phyloP scores from a whole-genome alignment of 495 filamentous ascomycete genomes.

The Trichoderma orchidacearum region DNA sequence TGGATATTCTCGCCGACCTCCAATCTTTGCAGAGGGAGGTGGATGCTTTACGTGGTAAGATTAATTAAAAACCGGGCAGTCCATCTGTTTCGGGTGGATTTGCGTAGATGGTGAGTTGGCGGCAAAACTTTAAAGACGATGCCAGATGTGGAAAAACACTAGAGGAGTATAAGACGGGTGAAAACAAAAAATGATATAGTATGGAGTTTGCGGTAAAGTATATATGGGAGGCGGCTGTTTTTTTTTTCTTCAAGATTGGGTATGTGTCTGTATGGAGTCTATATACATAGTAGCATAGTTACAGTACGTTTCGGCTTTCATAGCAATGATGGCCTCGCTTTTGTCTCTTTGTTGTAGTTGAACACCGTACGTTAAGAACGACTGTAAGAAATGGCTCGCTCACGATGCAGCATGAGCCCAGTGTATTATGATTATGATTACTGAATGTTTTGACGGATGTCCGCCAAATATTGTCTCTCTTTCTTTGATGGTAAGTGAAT shows the following conservation, averaged over 20 bases:
- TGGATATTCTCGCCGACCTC: conserved; percentile 54
- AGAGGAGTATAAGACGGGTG: neutral
- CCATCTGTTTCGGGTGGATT: neutral
- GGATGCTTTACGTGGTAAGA: conserved; percentile 48
- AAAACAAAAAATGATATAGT: neutral
- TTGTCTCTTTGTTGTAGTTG: neutral
- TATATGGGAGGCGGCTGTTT: neutral
- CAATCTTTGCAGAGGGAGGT: conserved; percentile 57
- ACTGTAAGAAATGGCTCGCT: no score
- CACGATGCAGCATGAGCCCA: no score
- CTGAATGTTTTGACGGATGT: no score
- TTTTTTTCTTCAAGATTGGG: neutral
- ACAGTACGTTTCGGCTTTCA: neutral
- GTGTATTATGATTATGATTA: no score
- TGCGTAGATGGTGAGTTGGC: neutral
- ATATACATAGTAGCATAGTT: neutral
- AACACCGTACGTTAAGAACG: no score
- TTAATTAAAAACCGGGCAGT: neutral
- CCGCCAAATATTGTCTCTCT: no score
- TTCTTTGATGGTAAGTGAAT: no score
- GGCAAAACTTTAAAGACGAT: neutral
- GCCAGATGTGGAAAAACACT: neutral
- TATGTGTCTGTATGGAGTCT: neutral
- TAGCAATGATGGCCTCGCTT: neutral
- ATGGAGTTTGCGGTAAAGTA: neutral